phyloP scores from a whole-genome alignment of 164 flowering plant genomes.

The Piper betle region DNA sequence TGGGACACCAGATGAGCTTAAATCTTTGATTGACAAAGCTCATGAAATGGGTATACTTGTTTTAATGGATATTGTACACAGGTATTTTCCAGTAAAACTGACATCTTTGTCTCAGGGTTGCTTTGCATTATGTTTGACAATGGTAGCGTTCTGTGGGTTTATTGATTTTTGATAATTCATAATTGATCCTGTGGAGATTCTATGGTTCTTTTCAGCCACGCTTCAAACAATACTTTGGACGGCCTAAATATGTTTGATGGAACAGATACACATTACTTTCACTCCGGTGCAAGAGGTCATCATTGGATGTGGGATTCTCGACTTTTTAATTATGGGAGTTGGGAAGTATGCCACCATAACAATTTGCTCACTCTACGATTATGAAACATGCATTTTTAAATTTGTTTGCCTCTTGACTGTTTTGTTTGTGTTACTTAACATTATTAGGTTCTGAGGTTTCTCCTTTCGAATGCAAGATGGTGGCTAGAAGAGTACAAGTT shows the following conservation, averaged over 20 bases:
- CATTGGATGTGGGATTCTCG: constrained; percentile 99
- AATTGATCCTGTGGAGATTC: neutral
- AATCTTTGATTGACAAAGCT: constrained; percentile 90
- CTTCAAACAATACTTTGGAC: constrained; percentile 84
- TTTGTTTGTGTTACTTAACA: neutral
- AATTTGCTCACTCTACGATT: too few relatives aligned
- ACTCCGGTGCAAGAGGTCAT: constrained; percentile 84
- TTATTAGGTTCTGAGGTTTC: constrained; percentile 70
- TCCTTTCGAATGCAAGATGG: constrained; percentile 99
- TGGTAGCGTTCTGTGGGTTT: too few relatives aligned
- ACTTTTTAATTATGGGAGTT: constrained; percentile 89
- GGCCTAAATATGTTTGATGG: constrained; percentile 99
- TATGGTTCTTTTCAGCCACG: constrained; percentile 39
- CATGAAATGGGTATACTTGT: constrained; percentile 95
- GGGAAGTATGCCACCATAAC: constrained; percentile 57
- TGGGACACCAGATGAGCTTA: constrained; percentile 97
- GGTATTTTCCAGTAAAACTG: constrained; percentile 22
- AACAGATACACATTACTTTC: constrained; percentile 85
- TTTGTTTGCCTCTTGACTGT: neutral
- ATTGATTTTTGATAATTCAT: neutral
- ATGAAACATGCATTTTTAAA: neutral
- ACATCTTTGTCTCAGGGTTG: too few relatives aligned
- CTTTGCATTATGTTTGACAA: too few relatives aligned
- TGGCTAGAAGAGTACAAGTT: constrained; percentile 96
- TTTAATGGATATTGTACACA: constrained; percentile 98